Evolutionary conservation across 2,329 filamentous ascomycete genomes (phyloP).

Genomic region (Huntiella savannae): DNA sequence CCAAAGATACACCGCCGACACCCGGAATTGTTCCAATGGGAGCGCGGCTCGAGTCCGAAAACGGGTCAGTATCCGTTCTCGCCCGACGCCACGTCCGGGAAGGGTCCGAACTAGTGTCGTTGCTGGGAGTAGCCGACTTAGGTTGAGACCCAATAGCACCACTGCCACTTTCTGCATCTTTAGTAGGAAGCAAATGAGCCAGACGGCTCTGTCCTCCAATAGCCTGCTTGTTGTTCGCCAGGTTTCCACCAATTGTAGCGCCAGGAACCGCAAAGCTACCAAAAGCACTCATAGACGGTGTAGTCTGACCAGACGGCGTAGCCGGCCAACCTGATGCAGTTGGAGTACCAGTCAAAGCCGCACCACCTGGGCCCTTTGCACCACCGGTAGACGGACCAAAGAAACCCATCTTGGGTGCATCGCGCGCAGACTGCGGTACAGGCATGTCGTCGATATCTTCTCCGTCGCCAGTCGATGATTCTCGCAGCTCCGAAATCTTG

Average conservation of each 20-base stretch:
- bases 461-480: slow-evolving; percentile 31
- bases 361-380: slow-evolving; percentile 4
- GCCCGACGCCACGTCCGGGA: slow-evolving; percentile 39
- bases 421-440: slow-evolving; percentile 9
- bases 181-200: slow-evolving; percentile 55
- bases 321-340: slow-evolving; percentile 26
- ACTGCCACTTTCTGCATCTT: slow-evolving; percentile 29
- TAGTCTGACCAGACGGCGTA: slow-evolving; percentile 27
- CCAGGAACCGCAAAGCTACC: slow-evolving; percentile 65
- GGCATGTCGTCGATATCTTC: slow-evolving; percentile 24
- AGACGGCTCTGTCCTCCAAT: slow-evolving; percentile 48
- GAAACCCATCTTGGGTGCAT: slow-evolving; percentile 8
- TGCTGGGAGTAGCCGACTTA: slow-evolving; percentile 18
- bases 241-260: slow-evolving; percentile 26
- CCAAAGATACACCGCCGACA: neutral
- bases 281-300: slow-evolving; percentile 56
- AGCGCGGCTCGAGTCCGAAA: slow-evolving; percentile 42
- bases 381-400: slow-evolving; percentile 3
- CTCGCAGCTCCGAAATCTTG: slow-evolving; percentile 13
- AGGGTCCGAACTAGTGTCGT: slow-evolving; percentile 14
- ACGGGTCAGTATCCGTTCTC: slow-evolving; percentile 57
- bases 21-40: neutral
- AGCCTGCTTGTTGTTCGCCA: slow-evolving; percentile 21
- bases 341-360: slow-evolving; percentile 24
- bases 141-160: slow-evolving; percentile 19